phyloP scores from a whole-genome alignment of 306 rosid species.

The Parietaria judaica region DNA sequence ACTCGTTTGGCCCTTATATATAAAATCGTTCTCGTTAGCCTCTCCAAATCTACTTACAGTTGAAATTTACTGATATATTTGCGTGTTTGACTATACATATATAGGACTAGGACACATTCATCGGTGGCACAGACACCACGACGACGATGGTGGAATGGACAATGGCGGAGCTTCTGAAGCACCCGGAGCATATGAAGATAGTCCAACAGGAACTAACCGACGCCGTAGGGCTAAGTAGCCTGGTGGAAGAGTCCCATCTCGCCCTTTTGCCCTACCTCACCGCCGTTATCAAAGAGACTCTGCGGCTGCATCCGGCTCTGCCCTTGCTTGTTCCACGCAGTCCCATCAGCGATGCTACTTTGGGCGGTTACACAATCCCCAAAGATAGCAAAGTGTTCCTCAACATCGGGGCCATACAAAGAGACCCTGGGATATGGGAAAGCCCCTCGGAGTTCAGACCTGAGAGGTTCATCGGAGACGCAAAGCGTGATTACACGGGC shows the following conservation, averaged over 20 bases:
- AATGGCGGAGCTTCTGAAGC: conserved; percentile 20
- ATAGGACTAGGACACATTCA: conserved; percentile 29
- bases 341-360: conserved; percentile 8
- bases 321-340: conserved; percentile 13
- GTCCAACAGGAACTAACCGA: neutral
- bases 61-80: neutral
- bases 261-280: conserved; percentile 17
- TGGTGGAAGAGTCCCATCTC: conserved; percentile 4
- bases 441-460: neutral
- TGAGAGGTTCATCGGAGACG: neutral
- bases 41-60: too few species aligned
- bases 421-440: neutral
- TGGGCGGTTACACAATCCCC: conserved; percentile 24
- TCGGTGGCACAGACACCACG: conserved; percentile 29
- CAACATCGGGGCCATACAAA: neutral
- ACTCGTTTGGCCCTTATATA: too few species aligned
- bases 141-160: conserved; percentile 27
- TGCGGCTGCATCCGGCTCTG: conserved; percentile 21
- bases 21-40: too few species aligned
- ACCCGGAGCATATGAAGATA: conserved; percentile 17
- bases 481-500: neutral
- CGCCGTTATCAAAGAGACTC: conserved; percentile 19
- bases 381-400: conserved; percentile 6
- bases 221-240: neutral
- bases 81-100: neutral